A percentile compares a stretch with the other conserved stretches of the same genome.
Evolutionary conservation across 148 eudicot genomes (phyloP).

Genomic region (Rhododendron mucronatum): DNA sequence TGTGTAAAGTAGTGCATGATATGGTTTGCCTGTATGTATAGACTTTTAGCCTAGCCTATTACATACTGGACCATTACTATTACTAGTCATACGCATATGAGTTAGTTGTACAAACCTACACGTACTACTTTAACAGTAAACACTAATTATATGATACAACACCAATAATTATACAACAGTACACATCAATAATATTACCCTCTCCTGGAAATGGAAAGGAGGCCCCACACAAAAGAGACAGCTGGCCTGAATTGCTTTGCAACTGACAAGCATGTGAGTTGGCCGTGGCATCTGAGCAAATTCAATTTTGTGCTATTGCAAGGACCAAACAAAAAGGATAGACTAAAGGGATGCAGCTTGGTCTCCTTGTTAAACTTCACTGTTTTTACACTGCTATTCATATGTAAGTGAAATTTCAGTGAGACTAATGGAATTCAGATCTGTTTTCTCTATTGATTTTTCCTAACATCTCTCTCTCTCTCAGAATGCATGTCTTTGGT

Average conservation of each 20-base stretch:
- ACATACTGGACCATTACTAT: too few species aligned
- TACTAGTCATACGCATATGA: too few species aligned
- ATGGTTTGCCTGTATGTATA: too few species aligned
- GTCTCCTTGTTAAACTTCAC: neutral
- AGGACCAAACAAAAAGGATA: neutral
- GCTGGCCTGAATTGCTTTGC: neutral
- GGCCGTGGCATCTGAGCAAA: neutral
- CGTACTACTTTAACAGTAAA: too few species aligned
- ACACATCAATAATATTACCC: too few species aligned
- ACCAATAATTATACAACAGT: too few species aligned
- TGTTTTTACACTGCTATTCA: neutral
- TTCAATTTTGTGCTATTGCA: neutral
- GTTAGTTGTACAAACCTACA: too few species aligned
- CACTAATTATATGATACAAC: too few species aligned
- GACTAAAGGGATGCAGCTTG: neutral
- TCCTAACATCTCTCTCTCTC: neutral
- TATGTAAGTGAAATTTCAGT: neutral
- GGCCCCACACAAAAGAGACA: too few species aligned
- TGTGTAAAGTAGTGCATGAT: too few species aligned
- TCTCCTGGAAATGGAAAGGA: too few species aligned
- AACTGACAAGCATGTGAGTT: neutral
- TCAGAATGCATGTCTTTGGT: neutral
- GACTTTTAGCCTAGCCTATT: too few species aligned
- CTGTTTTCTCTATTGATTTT: neutral
- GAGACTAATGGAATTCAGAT: neutral